phyloP scores from a whole-genome alignment of 2,329 filamentous ascomycete genomes.

The Aspergillus fischeri region DNA sequence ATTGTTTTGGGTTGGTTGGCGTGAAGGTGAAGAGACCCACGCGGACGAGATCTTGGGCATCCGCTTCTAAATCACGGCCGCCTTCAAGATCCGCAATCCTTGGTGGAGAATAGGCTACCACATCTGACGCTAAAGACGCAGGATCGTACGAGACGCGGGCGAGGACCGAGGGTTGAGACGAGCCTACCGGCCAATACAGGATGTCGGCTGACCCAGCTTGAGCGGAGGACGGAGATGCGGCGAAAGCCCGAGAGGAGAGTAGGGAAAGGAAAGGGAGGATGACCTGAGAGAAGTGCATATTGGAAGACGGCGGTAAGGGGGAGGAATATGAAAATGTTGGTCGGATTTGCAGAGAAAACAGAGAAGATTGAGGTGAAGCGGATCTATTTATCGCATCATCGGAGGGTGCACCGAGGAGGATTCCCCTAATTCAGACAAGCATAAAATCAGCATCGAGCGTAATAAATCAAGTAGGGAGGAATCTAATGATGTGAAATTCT shows the following conservation, averaged over 20 bases:
- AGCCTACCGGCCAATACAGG: constrained; percentile 34
- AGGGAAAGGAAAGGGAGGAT: constrained; percentile 9
- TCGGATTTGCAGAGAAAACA: neutral
- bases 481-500: neutral
- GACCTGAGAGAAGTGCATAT: constrained; percentile 12
- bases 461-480: neutral
- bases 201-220: constrained; percentile 28
- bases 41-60: constrained; percentile 49
- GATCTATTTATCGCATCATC: neutral
- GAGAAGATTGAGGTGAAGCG: neutral
- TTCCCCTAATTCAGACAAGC: neutral
- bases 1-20: constrained; percentile 30
- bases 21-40: constrained; percentile 48
- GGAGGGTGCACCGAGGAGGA: neutral
- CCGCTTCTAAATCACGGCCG: constrained; percentile 8
- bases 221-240: constrained; percentile 12
- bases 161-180: constrained; percentile 32
- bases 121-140: constrained; percentile 29
- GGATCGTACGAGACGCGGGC: constrained; percentile 42
- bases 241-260: constrained; percentile 12
- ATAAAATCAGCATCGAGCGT: neutral
- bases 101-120: constrained; percentile 39
- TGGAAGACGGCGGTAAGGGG: neutral
- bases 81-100: constrained; percentile 3
- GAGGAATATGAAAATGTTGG: neutral